Base-by-base conservation (phyloP, 257 asterid genomes). In the Cinchona pubescens region DNA sequence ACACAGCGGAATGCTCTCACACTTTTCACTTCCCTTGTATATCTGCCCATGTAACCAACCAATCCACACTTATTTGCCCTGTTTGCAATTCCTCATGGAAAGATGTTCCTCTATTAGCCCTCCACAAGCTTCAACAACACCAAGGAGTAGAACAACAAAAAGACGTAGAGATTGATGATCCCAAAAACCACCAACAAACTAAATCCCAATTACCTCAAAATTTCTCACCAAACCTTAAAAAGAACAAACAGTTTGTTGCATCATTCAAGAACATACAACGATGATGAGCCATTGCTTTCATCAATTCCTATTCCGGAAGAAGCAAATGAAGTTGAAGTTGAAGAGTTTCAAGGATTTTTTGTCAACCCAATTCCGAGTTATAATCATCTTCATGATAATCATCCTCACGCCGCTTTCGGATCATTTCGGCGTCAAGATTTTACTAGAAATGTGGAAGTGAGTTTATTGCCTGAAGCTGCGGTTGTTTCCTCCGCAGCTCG, bases 1-100 rank as follows among this genome's bases (percentile, higher is more conserved):
- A 88, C 81, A 94, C 97, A 25, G 98, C 97, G 27, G 97, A 92
- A 78, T 94, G 98, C 81, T 87, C 95, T 3, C 98, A 94, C 74
- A 67, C 86, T 60, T 94, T 94, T 30, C 98, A 94, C 67, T 94
- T 89, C 79, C 96, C 97, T 76, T 94, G 98, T 75, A 85, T 94
- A 35, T 88, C 91, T 37, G 82, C 96, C 0, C 93, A 89, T 71
- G 87, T 86, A 8, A 78, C 78, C 25, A 88, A 83, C 32, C 92
- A 84, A 13, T 77, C 76, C 80, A 75, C 78, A 34, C 92, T 94
- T 23, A 53, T 84, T 32, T 91, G 98, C 79, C 98, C 98, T 19
- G 88, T 89, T 62, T 94, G 99, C 82, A 80, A 78, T n/a, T 82
- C 85, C 19, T 74, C 80, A 1, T 94, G 97, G 97, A 92, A 85